Conservation (phyloP, 208 protist species). For the Blechomonas ayalai region DNA sequence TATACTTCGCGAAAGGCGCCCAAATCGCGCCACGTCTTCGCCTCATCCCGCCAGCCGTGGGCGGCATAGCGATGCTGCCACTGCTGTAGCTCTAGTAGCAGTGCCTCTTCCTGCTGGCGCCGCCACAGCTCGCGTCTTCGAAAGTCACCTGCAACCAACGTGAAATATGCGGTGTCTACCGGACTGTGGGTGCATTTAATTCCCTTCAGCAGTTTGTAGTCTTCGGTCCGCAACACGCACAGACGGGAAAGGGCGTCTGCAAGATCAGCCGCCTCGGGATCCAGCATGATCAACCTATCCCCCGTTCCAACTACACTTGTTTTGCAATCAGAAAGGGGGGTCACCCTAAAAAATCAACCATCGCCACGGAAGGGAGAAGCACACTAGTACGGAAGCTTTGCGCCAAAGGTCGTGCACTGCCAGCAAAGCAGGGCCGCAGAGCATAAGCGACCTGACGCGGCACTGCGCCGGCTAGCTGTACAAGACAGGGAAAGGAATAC, state of each 20-base stretch:
- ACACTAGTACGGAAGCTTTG: slow-evolving; percentile 2
- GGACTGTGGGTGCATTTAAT: slow-evolving; percentile 8
- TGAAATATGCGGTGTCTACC: slow-evolving; percentile 11
- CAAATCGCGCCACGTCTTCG: slow-evolving; percentile 5
- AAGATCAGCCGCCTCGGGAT: slow-evolving; percentile 16
- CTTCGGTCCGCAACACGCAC: slow-evolving; percentile 39
- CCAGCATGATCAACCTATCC: no score
- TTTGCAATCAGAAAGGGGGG: no score
- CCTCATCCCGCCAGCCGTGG: slow-evolving; percentile 2
- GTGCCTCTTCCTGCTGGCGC: slow-evolving; percentile 5
- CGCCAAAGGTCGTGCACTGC: no score
- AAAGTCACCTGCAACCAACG: slow-evolving; percentile 25
- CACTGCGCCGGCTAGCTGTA: no score
- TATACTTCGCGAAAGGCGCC: slow-evolving; percentile 7
- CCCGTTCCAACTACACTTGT: no score
- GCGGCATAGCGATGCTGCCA: slow-evolving; percentile 18
- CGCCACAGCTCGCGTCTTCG: slow-evolving; percentile 21
- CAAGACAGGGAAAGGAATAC: no score
- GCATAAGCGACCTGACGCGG: no score
- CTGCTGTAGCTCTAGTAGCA: slow-evolving; percentile 10
- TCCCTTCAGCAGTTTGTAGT: slow-evolving; percentile 25
- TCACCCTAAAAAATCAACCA: no score
- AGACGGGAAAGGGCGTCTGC: slow-evolving; percentile 27
- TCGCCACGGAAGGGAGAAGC: background rate
- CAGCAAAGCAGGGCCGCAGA: no score